Percentiles rank a stretch among this genome's conserved stretches.
Evolutionary conservation across 2,329 filamentous ascomycete species (phyloP).

Genomic region (Rhinocladiella similis): DNA sequence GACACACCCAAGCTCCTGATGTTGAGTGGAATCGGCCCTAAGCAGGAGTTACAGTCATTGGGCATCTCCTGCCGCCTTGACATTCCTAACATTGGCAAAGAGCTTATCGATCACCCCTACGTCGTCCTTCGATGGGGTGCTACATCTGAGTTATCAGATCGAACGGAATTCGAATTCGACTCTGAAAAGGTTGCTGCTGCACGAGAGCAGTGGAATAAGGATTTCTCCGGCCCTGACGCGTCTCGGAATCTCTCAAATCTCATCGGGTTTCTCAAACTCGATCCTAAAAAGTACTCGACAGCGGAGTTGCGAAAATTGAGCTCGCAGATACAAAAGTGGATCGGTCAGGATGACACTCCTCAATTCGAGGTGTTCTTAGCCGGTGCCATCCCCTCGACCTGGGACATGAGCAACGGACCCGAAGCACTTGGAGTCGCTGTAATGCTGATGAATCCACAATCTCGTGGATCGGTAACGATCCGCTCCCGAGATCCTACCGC

Average conservation of each 20-base stretch:
- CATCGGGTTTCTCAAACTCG: neutral
- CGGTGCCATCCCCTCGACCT: neutral
- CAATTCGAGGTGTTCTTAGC: neutral
- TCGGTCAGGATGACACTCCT: neutral
- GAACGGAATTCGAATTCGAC: neutral
- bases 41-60: constrained; percentile 32
- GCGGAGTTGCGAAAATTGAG: neutral
- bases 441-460: constrained; percentile 13
- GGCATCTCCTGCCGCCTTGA: constrained; percentile 32
- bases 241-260: too few relatives aligned
- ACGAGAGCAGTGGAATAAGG: neutral
- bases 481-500: constrained; percentile 25
- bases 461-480: constrained; percentile 24
- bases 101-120: constrained; percentile 31
- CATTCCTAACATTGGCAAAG: constrained; percentile 29
- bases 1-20: constrained; percentile 37
- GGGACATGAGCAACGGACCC: neutral
- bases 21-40: constrained; percentile 38
- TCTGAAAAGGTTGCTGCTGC: neutral
- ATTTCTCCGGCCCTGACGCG: neutral
- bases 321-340: too few relatives aligned
- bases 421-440: neutral
- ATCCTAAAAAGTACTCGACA: neutral
- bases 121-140: neutral
- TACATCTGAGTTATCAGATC: neutral